phyloP scores from a whole-genome alignment of 805 yeast genomes.

The Zygosaccharomyces bailii region DNA sequence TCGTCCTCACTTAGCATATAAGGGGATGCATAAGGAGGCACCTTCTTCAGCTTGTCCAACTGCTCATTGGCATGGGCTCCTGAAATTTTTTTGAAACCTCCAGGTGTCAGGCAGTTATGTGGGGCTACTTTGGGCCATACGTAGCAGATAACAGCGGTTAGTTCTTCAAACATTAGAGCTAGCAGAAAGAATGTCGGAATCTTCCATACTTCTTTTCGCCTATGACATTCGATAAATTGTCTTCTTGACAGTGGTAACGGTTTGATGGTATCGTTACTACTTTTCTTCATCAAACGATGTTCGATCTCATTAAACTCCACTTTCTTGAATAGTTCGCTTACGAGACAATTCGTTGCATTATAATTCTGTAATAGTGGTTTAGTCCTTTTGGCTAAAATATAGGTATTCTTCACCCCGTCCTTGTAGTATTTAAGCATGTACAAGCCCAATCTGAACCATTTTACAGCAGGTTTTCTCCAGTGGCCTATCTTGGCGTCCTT shows the following conservation, averaged over 20 bases:
- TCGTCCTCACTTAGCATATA: slow-evolving; percentile 43
- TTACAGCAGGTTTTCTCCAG: slow-evolving; percentile 33
- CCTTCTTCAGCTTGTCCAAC: slow-evolving; percentile 17
- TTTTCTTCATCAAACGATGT: slow-evolving; percentile 20
- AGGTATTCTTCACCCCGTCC: slow-evolving; percentile 53
- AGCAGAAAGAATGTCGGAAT: slow-evolving; percentile 51
- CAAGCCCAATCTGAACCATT: slow-evolving; percentile 45
- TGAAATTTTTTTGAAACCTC: slow-evolving; percentile 34
- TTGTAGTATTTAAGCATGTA: slow-evolving; percentile 51
- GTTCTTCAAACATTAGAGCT: slow-evolving; percentile 49
- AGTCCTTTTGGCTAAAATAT: slow-evolving; percentile 42
- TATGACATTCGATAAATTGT: slow-evolving; percentile 44
- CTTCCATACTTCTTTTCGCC: slow-evolving; percentile 46
- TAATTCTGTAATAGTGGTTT: slow-evolving; percentile 28
- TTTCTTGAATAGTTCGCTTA: slow-evolving; percentile 15
- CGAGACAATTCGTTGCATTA: slow-evolving; percentile 28
- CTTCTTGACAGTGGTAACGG: slow-evolving; percentile 43
- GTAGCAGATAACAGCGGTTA: slow-evolving; percentile 52
- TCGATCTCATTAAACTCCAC: slow-evolving; percentile 35
- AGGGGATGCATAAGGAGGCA: slow-evolving; percentile 41
- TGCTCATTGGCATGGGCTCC: slow-evolving; percentile 26
- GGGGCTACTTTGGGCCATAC: slow-evolving; percentile 55
- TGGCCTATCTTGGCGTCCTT: slow-evolving; percentile 21
- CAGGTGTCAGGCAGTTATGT: slow-evolving; percentile 54
- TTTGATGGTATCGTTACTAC: slow-evolving; percentile 10